Percentiles rank a stretch among this genome's conserved stretches.
Conservation (phyloP, 768 basidiomycete species). For the Lentinula guzmanii region DNA sequence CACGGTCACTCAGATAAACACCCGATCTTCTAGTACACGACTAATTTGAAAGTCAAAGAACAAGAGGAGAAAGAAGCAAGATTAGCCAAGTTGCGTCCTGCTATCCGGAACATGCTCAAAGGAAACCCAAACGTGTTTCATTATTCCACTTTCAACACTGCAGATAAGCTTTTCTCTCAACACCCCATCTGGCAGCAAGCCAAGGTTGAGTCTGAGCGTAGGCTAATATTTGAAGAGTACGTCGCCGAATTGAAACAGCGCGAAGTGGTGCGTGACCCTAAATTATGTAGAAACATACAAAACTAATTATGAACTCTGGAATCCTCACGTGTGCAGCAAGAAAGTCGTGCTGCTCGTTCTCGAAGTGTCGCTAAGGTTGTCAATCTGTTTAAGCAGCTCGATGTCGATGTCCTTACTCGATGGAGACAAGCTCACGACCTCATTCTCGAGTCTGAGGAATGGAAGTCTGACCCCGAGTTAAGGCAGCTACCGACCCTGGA, state of each 20-base stretch:
- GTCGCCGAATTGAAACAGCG: constrained; percentile 78
- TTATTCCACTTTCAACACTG: constrained; percentile 87
- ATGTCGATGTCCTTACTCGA: constrained; percentile 89
- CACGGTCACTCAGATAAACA: not conserved
- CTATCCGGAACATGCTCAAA: constrained; percentile 78
- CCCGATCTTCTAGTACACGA: constrained; percentile 55
- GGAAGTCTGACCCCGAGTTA: constrained; percentile 71
- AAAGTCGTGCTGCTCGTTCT: constrained; percentile 67
- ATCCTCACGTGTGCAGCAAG: constrained; percentile 45
- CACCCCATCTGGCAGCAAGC: constrained; percentile 92
- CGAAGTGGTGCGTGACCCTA: constrained; percentile 65
- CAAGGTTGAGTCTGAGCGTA: constrained; percentile 79
- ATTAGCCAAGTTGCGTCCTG: constrained; percentile 80
- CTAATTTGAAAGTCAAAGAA: constrained; percentile 71
- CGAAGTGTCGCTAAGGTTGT: constrained; percentile 83
- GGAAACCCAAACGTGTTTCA: constrained; percentile 86
- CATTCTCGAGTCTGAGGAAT: constrained; percentile 73
- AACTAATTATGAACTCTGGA: not conserved
- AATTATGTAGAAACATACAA: not conserved
- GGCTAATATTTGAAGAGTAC: constrained; percentile 88
- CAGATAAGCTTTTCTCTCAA: constrained; percentile 77
- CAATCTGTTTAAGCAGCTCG: constrained; percentile 76
- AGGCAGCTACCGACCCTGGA: constrained; percentile 85
- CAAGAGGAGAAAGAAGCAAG: constrained; percentile 82
- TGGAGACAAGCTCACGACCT: constrained; percentile 83